Conservation (phyloP, 2,329 filamentous ascomycete species). For the Neophaeococcomyces aloes region DNA sequence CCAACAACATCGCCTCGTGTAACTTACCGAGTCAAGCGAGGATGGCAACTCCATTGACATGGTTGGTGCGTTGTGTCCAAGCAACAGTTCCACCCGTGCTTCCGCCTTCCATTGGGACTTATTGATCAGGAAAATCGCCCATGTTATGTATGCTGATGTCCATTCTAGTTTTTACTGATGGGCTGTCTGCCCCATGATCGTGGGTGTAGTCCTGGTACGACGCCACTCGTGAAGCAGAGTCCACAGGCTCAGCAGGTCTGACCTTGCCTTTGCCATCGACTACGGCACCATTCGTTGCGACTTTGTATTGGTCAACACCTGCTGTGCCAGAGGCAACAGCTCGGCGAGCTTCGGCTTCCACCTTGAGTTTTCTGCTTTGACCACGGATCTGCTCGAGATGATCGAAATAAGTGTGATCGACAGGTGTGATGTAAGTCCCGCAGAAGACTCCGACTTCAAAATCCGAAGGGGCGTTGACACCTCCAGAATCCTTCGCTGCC, state of each 20-base stretch:
- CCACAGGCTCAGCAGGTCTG: conserved; percentile 37
- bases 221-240: conserved; percentile 10
- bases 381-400: conserved; percentile 63
- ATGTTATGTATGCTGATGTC: conserved; percentile 54
- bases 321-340: conserved; percentile 55
- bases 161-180: conserved; percentile 41
- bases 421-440: conserved; percentile 72
- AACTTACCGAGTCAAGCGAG: conserved; percentile 2
- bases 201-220: background rate
- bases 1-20: background rate
- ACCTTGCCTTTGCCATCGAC: conserved; percentile 48
- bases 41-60: background rate
- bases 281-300: conserved; percentile 52
- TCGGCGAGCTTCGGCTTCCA: conserved; percentile 53
- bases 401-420: conserved; percentile 71
- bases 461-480: conserved; percentile 43
- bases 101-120: background rate
- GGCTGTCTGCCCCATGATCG: conserved; percentile 25
- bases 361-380: conserved; percentile 57
- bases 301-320: conserved; percentile 48
- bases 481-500: conserved; percentile 47
- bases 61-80: conserved; percentile 5
- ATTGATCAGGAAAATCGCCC: conserved; percentile 31
- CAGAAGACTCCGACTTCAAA: conserved; percentile 93
- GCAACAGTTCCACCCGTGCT: background rate